These are phyloP conservation scores for Retiboletus flavoniger DNA, from an alignment of 1,284 basidiomycete genomes.

Conservation along the genomic window DNA sequence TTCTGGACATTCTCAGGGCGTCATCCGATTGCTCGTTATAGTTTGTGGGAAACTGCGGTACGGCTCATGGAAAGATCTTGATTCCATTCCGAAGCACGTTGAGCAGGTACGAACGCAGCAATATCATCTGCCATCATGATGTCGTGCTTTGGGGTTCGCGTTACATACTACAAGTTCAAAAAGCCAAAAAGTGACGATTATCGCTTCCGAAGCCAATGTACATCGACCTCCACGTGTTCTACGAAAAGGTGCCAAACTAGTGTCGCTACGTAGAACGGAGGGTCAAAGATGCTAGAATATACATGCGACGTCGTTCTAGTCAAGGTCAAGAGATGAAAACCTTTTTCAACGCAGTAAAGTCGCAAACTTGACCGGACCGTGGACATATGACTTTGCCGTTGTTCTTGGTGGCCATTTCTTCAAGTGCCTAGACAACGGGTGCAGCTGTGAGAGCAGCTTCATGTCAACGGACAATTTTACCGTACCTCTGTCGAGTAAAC, in stretches of 20 bases:
- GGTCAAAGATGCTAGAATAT: not conserved
- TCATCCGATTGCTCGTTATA: not conserved
- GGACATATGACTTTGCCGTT: constrained; percentile 80
- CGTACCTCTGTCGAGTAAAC: constrained; percentile 90
- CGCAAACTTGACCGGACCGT: constrained; percentile 64
- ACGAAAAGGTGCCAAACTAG: not conserved
- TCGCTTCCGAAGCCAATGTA: constrained; percentile 27
- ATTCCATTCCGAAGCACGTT: constrained; percentile 30
- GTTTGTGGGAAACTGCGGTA: constrained; percentile 19
- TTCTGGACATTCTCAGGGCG: not conserved
- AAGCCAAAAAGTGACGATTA: constrained; percentile 14
- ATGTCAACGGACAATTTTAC: constrained; percentile 9
- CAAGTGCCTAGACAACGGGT: constrained; percentile 57
- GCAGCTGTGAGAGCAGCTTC: constrained; percentile 9
- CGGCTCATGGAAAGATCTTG: constrained; percentile 20
- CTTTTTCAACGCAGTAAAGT: constrained; percentile 72
- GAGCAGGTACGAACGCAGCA: constrained; percentile 18
- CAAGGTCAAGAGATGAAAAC: constrained; percentile 74
- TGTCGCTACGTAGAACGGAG: not conserved
- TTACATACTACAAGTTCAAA: constrained; percentile 24
- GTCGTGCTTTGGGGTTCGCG: constrained; percentile 12
- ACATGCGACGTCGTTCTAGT: not conserved
- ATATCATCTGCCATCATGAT: constrained; percentile 5
- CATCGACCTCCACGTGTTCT: constrained; percentile 16
- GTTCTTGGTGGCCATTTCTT: constrained; percentile 80